Evolutionary conservation across 2,329 filamentous ascomycete genomes (phyloP), one percentile per base, ranked within the genome.

Genomic region (Rhynchosporium secalis): DNA sequence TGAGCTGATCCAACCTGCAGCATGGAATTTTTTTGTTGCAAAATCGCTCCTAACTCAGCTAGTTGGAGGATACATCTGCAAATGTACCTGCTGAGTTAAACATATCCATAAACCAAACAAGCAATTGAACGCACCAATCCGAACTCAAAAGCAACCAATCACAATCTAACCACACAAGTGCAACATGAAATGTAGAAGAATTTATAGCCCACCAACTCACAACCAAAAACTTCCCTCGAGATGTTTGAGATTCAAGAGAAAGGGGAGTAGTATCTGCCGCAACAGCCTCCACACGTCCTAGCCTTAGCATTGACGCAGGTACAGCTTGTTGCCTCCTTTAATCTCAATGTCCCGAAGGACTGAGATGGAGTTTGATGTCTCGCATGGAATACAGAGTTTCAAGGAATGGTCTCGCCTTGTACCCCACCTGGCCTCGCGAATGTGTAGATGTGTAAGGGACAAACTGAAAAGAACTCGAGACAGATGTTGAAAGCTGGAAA

Each of bases 311-410:
- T 55, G 47, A 64, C 52, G 65, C 60, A 70, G 68, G 68, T 69
- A 66, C 68, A 65, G 62, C 65, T 43, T 54, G 31, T 63, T 62
- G 57, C 56, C 66, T 65, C 66, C 49, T 51, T 29, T 51, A 46
- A 40, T 48, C 48, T 43, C 40, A n/a, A 48, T 9, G 26, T 29
- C 20, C 33, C 20, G 46, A 20, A 41, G 43, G 31, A 59, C 36
- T 49, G 60, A 60, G 51, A 54, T 55, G 38, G 65, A 70, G 71
- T 63, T 75, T 67, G 66, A 81, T 88, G 65, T 88, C 84, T 85
- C 86, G 86, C 86, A 86, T 85, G 84, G 85, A 88, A 88, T 88
- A 88, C 86, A 88, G 83, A 87, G 85, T 80, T 72, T 81, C 85
- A 88, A 88, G 86, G 86, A 88, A 85, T 78, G 79, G 75, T 86